Conservation (phyloP, 2,329 filamentous ascomycete genomes). For the Dissoconium aciculare region DNA sequence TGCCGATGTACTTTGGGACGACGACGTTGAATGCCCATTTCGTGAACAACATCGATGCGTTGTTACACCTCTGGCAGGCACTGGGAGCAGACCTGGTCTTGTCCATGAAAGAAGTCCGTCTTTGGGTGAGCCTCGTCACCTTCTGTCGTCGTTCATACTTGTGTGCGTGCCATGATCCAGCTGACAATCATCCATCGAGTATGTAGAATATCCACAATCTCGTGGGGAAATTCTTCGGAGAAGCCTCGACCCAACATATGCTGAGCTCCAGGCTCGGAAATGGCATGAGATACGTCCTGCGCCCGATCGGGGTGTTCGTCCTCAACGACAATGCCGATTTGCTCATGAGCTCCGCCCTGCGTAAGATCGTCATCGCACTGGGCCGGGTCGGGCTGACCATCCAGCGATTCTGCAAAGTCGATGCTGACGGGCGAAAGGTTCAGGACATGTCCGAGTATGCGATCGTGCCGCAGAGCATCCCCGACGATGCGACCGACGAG, state of each 20-base stretch:
- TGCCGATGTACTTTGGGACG: conserved; percentile 12
- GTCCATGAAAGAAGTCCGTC: conserved; percentile 11
- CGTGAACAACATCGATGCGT: conserved; percentile 15
- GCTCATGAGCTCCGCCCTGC: conserved; percentile 12
- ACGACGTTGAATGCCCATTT: conserved; percentile 17
- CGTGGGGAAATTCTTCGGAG: conserved; percentile 13
- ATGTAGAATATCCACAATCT: conserved; percentile 15
- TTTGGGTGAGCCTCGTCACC: conserved; percentile 10
- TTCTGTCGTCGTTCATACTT: neutral
- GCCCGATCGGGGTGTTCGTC: conserved; percentile 9
- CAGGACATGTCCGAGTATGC: too few species aligned
- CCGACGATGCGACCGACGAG: too few species aligned
- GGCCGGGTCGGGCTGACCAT: conserved; percentile 10
- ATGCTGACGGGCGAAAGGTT: too few species aligned
- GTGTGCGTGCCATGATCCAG: neutral
- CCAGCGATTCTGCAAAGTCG: conserved; percentile 6
- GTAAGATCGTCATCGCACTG: conserved; percentile 11
- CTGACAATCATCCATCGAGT: neutral
- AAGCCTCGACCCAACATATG: conserved; percentile 5
- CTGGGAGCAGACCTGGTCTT: conserved; percentile 9
- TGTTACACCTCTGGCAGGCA: conserved; percentile 11
- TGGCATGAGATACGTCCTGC: conserved; percentile 7
- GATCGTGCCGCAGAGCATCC: too few species aligned
- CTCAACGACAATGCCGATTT: too few species aligned
- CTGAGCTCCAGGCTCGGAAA: conserved; percentile 1